Evolutionary conservation across 2,329 filamentous ascomycete species (phyloP).

Genomic region (Diplodia mutila): DNA sequence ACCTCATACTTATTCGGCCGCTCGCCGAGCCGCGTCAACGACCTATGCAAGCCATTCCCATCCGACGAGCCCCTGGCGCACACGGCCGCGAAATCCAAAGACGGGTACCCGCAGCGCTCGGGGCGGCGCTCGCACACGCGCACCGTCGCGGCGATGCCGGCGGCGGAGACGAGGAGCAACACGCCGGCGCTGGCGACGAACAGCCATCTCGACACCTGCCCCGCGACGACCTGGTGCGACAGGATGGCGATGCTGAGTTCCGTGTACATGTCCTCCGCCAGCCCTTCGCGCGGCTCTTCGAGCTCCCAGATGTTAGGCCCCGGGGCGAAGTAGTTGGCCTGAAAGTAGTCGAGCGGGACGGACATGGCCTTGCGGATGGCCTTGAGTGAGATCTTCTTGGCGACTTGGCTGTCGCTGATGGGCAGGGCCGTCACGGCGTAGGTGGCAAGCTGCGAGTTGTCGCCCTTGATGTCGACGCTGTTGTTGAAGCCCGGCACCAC

Average conservation of each 20-base stretch:
- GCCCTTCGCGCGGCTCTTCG: background rate
- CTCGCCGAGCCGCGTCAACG: constrained; percentile 4
- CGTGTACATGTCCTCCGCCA: constrained; percentile 10
- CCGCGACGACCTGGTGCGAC: constrained; percentile 14
- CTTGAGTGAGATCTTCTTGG: constrained; percentile 4
- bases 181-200: background rate
- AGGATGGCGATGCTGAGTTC: constrained; percentile 14
- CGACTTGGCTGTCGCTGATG: constrained; percentile 21
- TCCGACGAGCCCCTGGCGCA: constrained; percentile 3
- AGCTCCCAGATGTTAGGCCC: constrained; percentile 8
- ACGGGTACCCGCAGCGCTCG: constrained; percentile 3
- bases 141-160: background rate
- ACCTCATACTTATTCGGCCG: constrained; percentile 10
- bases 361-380: constrained; percentile 14
- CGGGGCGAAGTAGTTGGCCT: constrained; percentile 13
- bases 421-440: constrained; percentile 21
- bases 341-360: constrained; percentile 15
- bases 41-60: background rate
- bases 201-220: background rate
- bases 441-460: constrained; percentile 6
- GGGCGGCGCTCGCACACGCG: background rate
- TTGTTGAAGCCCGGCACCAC: constrained; percentile 13
- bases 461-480: background rate
- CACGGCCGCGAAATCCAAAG: constrained; percentile 12
- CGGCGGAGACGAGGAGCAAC: background rate